Percentiles rank a stretch among this genome's conserved stretches.
Conservation (phyloP, 73 alveolate species). For the Durusdinium trenchii region DNA sequence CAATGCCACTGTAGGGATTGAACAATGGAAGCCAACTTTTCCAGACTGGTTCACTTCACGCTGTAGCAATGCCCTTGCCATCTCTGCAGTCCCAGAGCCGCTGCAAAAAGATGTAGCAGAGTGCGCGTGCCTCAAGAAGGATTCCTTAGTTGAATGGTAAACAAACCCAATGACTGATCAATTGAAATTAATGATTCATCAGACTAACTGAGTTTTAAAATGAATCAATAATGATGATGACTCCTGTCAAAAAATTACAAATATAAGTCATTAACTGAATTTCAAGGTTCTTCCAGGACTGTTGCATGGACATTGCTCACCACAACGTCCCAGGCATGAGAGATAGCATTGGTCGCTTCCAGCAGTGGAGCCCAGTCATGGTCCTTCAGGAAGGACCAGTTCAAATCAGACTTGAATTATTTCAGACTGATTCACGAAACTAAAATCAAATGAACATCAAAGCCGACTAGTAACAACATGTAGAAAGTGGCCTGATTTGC, state of each 20-base stretch:
- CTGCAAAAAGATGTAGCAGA: not conserved
- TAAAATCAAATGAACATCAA: not conserved
- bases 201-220: too few relatives aligned
- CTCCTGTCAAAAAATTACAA: too few relatives aligned
- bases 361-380: not conserved
- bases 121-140: not conserved
- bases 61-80: not conserved
- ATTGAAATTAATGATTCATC: conserved; percentile 17
- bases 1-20: not conserved
- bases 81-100: not conserved
- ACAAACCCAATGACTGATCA: too few relatives aligned
- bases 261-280: too few relatives aligned
- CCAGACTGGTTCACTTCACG: not conserved
- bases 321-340: not conserved
- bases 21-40: not conserved
- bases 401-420: too few relatives aligned
- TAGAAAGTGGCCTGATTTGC: too few relatives aligned
- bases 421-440: not conserved
- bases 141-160: too few relatives aligned
- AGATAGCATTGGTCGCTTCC: not conserved
- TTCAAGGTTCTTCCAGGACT: not conserved
- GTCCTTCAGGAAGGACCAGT: too few relatives aligned
- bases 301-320: not conserved
- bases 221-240: too few relatives aligned
- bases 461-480: not conserved